These are phyloP conservation scores for Moricandia arvensis DNA, from an alignment of 345 rosid genomes.

Conservation along the genomic window DNA sequence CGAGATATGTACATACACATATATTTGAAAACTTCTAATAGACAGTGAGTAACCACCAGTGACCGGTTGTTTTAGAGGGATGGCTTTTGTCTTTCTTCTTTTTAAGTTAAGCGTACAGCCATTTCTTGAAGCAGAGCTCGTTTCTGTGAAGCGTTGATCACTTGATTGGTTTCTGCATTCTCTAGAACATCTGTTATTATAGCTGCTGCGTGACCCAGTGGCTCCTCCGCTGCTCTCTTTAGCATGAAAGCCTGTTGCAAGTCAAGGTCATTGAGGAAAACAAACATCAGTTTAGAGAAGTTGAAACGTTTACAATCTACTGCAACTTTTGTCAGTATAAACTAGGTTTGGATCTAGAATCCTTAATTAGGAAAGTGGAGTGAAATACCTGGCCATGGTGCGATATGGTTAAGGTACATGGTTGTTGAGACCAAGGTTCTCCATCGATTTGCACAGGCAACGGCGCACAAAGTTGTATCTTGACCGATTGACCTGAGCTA, in stretches of 20 bases:
- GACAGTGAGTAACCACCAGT: not conserved
- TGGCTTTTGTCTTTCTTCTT: not conserved
- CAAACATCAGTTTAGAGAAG: not conserved
- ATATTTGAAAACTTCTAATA: not conserved
- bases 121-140: not conserved
- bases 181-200: not conserved
- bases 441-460: conserved; percentile 96
- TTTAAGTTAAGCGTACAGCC: not conserved
- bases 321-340: no score
- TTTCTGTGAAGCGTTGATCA: not conserved
- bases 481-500: conserved; percentile 92
- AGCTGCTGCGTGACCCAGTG: not conserved
- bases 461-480: conserved; percentile 76
- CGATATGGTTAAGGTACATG: conserved; percentile 17
- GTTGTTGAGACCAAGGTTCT: conserved; percentile 92
- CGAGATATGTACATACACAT: not conserved
- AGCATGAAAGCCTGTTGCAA: not conserved
- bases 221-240: not conserved
- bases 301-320: no score
- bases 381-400: not conserved
- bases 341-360: not conserved
- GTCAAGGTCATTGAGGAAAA: not conserved
- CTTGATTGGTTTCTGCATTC: not conserved
- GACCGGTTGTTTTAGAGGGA: no score
- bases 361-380: not conserved